Conservation (phyloP, 163 green algal species). For the Chlorella variabilis region DNA sequence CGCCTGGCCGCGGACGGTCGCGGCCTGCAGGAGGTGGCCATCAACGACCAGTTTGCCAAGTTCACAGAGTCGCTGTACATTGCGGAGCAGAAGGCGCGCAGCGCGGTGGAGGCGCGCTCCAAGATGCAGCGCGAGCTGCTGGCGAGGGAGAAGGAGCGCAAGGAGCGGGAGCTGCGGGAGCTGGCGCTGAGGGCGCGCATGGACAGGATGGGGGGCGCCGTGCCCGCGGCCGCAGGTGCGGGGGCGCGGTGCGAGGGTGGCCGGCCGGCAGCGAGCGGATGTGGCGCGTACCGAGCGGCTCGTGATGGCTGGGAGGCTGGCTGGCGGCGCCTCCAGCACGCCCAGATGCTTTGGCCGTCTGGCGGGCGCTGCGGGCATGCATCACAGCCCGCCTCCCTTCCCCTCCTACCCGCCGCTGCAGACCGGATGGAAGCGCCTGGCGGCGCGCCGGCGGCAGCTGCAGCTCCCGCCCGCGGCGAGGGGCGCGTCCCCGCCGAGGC, state of each 20-base stretch:
- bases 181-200: conserved; percentile 85
- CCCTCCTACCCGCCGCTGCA: not conserved
- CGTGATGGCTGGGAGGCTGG: not conserved
- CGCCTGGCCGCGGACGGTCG: conserved; percentile 96
- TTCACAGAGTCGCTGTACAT: conserved; percentile 94
- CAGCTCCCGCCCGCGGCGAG: conserved; percentile 15
- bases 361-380: not conserved
- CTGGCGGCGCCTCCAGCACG: too few relatives aligned
- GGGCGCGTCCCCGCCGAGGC: conserved; percentile 15
- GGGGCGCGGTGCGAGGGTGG: conserved; percentile 59
- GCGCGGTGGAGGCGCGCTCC: conserved; percentile 89
- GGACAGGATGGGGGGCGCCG: conserved; percentile 68
- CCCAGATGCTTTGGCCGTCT: too few relatives aligned
- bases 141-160: conserved; percentile 89
- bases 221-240: conserved; percentile 22
- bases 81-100: conserved; percentile 92
- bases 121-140: conserved; percentile 92
- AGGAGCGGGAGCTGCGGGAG: conserved; percentile 94
- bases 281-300: too few relatives aligned
- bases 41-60: conserved; percentile 98
- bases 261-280: too few relatives aligned
- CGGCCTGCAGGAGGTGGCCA: conserved; percentile 92
- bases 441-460: not conserved
- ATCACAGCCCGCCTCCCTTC: too few relatives aligned
- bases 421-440: conserved; percentile 17